Evolutionary conservation across 257 asterid genomes (phyloP), one percentile per base, ranked within the genome.

Genomic region (Buddleja alternifolia): DNA sequence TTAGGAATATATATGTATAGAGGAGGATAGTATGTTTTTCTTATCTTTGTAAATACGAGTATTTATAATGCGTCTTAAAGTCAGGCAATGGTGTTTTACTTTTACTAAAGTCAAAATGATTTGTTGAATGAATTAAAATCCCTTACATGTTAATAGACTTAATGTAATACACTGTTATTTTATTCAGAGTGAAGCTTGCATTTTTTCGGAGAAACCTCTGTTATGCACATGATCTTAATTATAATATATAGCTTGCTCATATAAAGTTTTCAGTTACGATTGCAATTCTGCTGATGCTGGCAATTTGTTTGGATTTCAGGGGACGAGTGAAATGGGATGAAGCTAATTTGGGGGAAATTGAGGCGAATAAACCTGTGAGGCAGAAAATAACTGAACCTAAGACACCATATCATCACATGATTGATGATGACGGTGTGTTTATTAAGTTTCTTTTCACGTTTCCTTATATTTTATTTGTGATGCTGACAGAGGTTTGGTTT

Each of bases 361-460:
- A 94, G 83, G 93, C 96, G 58, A 91, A 89, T 73, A 89, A 92
- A 76, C 98, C 98, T 24, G 96, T 83, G 54, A 85, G 98, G 72
- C 98, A 89, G 86, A 92, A 92, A 77, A 92, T 92, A 70, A 92
- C 96, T 19, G 98, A 92, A 80, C 98, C 98, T n/a, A 89, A 92
- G 92, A 92, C 98, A 29, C 98, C 98, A 39, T 94, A 84, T 75
- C 99, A 94, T 79, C 88, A 83, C 76, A 94, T 91, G 97, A 78
- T 87, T 63, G 93, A 88, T 45, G 97, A 80, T 24, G 83, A 79
- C 29, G 52, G 75, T 72, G 54, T 23, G 51, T 16, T 53, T 37
- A 10, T 12, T 29, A 66, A 46, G 45, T 53, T 61, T 17, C 29
- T 41, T n/a, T 60, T 58, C 11, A 21, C 24, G 14, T 66, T 60